phyloP scores from a whole-genome alignment of 1,284 basidiomycete genomes.

The Papiliotrema laurentii region DNA sequence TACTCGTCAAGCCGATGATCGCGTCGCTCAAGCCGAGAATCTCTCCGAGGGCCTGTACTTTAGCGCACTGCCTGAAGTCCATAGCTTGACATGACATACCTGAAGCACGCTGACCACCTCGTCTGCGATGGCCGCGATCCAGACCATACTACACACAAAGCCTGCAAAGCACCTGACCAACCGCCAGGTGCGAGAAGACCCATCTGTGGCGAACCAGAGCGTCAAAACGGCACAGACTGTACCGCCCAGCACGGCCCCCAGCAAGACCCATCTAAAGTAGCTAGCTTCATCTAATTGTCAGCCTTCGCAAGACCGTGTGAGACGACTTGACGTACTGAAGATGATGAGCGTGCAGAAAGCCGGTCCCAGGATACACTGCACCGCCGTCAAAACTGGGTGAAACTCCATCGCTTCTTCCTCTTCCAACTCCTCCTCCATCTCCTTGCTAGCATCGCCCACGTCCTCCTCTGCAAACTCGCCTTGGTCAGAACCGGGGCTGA shows the following conservation, averaged over 20 bases:
- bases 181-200: conserved; percentile 58
- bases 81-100: conserved; percentile 57
- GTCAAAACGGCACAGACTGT: conserved; percentile 57
- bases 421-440: conserved; percentile 14
- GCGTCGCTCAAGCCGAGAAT: conserved; percentile 95
- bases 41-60: conserved; percentile 74
- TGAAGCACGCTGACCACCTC: conserved; percentile 84
- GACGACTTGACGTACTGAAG: conserved; percentile 57
- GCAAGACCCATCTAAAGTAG: conserved; percentile 57
- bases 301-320: no score
- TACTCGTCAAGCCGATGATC: conserved; percentile 83
- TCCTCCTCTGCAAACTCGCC: conserved; percentile 57
- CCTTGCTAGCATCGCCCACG: conserved; percentile 54
- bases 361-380: conserved; percentile 74
- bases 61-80: not conserved
- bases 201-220: conserved; percentile 59
- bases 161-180: conserved; percentile 81
- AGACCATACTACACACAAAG: conserved; percentile 80
- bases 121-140: conserved; percentile 94
- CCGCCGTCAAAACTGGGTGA: conserved; percentile 74
- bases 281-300: conserved; percentile 59
- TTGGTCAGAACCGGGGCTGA: conserved; percentile 2
- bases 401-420: conserved; percentile 52
- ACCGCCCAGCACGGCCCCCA: conserved; percentile 58
- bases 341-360: conserved; percentile 68